Base-by-base conservation (phyloP, 768 basidiomycete genomes). In the Russula dissimulans region DNA sequence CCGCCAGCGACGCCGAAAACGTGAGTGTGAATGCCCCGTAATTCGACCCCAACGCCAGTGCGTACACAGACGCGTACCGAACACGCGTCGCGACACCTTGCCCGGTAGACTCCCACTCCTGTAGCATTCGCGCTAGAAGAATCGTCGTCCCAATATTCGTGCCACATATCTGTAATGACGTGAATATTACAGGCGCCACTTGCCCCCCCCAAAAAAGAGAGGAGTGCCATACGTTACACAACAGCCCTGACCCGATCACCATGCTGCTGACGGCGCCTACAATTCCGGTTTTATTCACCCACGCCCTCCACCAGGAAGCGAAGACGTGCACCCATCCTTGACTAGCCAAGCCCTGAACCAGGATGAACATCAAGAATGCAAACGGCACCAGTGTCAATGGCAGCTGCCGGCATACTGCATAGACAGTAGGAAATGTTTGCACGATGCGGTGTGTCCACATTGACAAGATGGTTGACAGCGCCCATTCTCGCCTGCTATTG, bases 71-170 rank as follows among this genome's bases (percentile, higher is more conserved):
- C 36, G 51, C 46, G 12, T 51, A 62, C 11, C 52, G 57, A 49
- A 56, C 54, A 36, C 42, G 38, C 53, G 56, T 29, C 51, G 57
- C 34, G 47, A 43, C 15, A 17, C 66, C 56, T 29, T 57, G 31
- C 14, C 54, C 26, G 14, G 62, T 48, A 26, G 65, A 36, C 41
- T 67, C 60, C 72, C 74, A 77, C 22, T 67, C 78, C 45, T 82
- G 82, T 7, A 91, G 78, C 43, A 92, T 79, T 63, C 93, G 86
- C 34, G 91, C 88, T 15, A 95, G 81, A 36, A 97, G 79, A 69
- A 97, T 94, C 5, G 90, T 92, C 3, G 89, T 88, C 41, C 91
- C 91, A 56, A 95, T 95, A 73, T 95, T 95, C 6, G 92, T 95
- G 0, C 92, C 91, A 17, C 87, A 83, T 53, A 91, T 66, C 69